Conservation (phyloP, 345 rosid genomes). For the Linum lewisii region DNA sequence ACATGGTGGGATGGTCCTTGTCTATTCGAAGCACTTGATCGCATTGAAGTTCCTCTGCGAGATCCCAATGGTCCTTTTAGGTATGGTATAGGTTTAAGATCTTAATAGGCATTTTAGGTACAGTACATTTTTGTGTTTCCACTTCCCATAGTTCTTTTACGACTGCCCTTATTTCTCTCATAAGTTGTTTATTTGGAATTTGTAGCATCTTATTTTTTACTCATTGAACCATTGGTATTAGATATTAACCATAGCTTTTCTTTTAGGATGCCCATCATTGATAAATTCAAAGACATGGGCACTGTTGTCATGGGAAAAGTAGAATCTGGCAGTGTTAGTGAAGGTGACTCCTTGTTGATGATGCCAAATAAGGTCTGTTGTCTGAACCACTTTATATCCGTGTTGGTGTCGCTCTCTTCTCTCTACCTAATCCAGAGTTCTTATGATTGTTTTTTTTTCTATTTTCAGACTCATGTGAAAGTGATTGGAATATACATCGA, state of each 20-base stretch:
- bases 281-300: conserved; percentile 98
- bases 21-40: conserved; percentile 78
- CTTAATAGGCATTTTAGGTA: conserved; percentile 95
- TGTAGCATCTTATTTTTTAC: not conserved
- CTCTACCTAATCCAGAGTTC: not conserved
- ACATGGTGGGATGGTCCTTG: conserved; percentile 91
- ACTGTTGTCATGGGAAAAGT: conserved; percentile 96
- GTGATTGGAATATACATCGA: conserved; percentile 57
- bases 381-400: not conserved
- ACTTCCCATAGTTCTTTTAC: not conserved
- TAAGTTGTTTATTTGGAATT: not conserved
- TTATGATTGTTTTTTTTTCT: conserved; percentile 3
- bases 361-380: conserved; percentile 89
- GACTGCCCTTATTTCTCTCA: not conserved
- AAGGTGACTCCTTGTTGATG: conserved; percentile 74
- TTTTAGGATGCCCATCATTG: conserved; percentile 86
- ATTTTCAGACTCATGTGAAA: conserved; percentile 71
- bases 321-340: conserved; percentile 79
- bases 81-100: conserved; percentile 38
- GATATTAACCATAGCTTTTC: not conserved
- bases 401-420: not conserved
- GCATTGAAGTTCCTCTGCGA: conserved; percentile 68
- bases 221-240: too few species aligned
- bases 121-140: not conserved
- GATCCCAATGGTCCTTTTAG: conserved; percentile 98